Evolutionary conservation across 345 rosid genomes (phyloP), one percentile per base, ranked within the genome.

Genomic region (Euclidium syriacum): DNA sequence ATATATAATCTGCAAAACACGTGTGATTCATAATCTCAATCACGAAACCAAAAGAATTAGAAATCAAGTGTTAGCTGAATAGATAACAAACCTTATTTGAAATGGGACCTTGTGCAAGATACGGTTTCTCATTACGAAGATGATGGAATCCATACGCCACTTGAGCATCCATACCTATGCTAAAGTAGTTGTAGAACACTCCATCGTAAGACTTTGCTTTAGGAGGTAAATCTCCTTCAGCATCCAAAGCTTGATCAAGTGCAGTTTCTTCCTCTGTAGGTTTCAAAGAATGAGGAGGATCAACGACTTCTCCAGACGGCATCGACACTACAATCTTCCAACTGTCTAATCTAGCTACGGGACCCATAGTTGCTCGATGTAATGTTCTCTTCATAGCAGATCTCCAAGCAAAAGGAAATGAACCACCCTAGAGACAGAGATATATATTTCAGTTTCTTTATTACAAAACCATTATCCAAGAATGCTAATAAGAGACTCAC

Each of bases 141-240:
- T 86, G 92, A 58, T 95, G 99, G 80, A 95, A 95, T 20, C 96
- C 96, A 64, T 90, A 90, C 27, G 97, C 97, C 64, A 95, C 91
- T 77, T 88, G 88, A 71, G 99, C 99, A 71, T 95, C 99, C 99
- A 95, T 95, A 68, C 99, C 99, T 71, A 95, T 80, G 80, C 99
- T 95, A 53, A 86, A 95, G 77, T 95, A 95, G 68, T 95, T 95
- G 75, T 90, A 94, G 58, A 94, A 90, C 38, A 90, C 92, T 70
- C 99, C 97, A 68, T 80, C 91, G 29, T 87, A 83, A 48, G 78
- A 81, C 40, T 71, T 79, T 62, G 65, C 48, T 70, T 80, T 78
- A 55, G 79, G 85, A 25, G 96, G 85, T 73, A 78, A 56, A 42
- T 75, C 68, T 49, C 77, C 83, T 16, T 81, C 82, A 65, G 67